phyloP scores from a whole-genome alignment of 2,329 filamentous ascomycete species.

The Ophiostoma himal-ulmi region DNA sequence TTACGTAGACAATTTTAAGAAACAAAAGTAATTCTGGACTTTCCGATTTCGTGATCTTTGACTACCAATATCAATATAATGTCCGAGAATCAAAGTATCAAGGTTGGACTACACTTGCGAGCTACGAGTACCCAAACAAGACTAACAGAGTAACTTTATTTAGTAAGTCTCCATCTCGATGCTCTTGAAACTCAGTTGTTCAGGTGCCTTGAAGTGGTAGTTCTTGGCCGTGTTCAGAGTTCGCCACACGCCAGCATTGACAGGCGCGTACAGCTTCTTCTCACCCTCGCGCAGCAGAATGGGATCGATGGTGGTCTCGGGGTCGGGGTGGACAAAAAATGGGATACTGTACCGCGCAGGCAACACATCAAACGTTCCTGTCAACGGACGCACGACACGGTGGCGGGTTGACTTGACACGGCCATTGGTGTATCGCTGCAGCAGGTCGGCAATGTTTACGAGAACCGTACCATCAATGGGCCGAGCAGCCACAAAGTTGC shows the following conservation, averaged over 20 bases:
- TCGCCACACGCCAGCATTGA: slow-evolving; percentile 13
- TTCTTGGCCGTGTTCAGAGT: slow-evolving; percentile 16
- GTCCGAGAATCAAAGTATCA: neutral
- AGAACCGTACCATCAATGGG: slow-evolving; percentile 13
- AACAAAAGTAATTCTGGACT: neutral
- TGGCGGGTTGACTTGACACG: slow-evolving; percentile 11
- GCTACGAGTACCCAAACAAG: neutral
- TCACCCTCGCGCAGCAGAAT: slow-evolving; percentile 11
- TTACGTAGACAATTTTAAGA: too few relatives aligned
- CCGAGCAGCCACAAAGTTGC: neutral
- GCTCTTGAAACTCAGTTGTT: slow-evolving; percentile 13
- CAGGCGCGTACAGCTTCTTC: neutral
- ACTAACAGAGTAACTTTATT: neutral
- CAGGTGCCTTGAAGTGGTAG: slow-evolving; percentile 11
- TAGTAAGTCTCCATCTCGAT: slow-evolving; percentile 9
- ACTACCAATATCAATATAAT: neutral
- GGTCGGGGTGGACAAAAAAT: slow-evolving; percentile 10
- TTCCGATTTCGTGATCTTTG: neutral
- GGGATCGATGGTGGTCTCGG: slow-evolving; percentile 6
- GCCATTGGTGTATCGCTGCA: slow-evolving; percentile 17
- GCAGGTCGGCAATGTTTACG: slow-evolving; percentile 17
- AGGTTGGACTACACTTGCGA: neutral
- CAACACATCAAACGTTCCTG: slow-evolving; percentile 9
- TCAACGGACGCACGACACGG: neutral
- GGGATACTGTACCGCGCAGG: slow-evolving; percentile 7